These are phyloP conservation scores for Linaria vulgaris DNA, from an alignment of 257 asterid species.

Conservation along the genomic window DNA sequence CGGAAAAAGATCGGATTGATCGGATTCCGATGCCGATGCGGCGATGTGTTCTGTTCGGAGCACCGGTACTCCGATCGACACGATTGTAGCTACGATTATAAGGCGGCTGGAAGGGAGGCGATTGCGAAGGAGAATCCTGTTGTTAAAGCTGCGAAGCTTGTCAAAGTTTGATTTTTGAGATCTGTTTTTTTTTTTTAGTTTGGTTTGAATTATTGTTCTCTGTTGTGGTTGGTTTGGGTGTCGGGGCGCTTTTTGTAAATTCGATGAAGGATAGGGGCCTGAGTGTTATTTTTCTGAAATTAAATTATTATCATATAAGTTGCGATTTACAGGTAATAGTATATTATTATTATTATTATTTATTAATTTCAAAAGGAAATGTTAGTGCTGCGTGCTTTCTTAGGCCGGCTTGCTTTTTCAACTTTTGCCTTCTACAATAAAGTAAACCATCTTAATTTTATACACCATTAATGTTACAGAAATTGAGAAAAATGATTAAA, in stretches of 20 bases:
- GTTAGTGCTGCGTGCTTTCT: no score
- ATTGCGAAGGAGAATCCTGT: conserved; percentile 76
- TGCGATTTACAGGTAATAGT: background rate
- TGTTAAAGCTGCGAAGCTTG: conserved; percentile 70
- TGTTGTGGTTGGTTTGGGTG: background rate
- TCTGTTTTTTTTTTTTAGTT: background rate
- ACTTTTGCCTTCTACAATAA: no score
- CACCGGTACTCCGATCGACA: conserved; percentile 83
- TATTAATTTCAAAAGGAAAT: background rate
- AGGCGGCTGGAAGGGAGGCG: conserved; percentile 77
- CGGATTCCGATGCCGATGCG: conserved; percentile 79
- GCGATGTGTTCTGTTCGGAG: conserved; percentile 66
- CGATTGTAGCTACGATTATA: conserved; percentile 68
- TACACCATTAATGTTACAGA: no score
- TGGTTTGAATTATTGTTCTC: conserved; percentile 14
- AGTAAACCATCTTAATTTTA: no score
- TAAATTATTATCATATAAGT: conserved; percentile 27
- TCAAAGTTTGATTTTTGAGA: conserved; percentile 51
- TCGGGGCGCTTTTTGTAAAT: conserved; percentile 37
- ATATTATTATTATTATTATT: no score
- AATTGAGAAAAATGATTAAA: background rate
- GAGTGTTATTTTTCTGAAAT: conserved; percentile 34
- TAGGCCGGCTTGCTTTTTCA: no score
- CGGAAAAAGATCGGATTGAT: conserved; percentile 61
- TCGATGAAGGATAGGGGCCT: conserved; percentile 35